These are phyloP conservation scores for Ricinus communis DNA, from an alignment of 345 rosid species.

Conservation along the genomic window DNA sequence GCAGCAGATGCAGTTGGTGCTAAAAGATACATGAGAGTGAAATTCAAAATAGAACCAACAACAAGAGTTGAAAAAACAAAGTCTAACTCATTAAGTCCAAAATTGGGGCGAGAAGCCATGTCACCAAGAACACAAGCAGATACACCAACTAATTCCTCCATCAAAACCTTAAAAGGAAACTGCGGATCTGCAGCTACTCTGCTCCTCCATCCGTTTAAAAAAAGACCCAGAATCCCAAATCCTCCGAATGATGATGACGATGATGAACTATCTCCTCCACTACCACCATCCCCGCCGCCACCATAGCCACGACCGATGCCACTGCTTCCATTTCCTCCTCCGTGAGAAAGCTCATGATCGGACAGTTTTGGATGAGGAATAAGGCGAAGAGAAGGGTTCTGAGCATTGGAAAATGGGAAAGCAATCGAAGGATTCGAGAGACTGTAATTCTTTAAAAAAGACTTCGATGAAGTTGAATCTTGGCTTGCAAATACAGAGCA, in stretches of 20 bases:
- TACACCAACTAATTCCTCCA: constrained; percentile 96
- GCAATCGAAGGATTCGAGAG: background rate
- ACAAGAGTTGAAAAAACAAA: constrained; percentile 89
- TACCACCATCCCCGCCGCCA: constrained; percentile 8
- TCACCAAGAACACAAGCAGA: constrained; percentile 86
- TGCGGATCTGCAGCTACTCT: constrained; percentile 94
- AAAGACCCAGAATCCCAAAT: constrained; percentile 60
- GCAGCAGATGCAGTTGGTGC: constrained; percentile 67
- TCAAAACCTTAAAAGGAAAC: constrained; percentile 88
- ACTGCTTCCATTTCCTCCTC: constrained; percentile 18
- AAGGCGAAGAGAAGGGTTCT: constrained; percentile 13
- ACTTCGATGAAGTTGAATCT: background rate
- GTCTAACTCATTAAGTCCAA: constrained; percentile 90
- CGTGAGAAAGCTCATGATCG: background rate
- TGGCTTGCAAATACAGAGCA: constrained; percentile 7
- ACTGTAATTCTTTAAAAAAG: background rate
- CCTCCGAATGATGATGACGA: constrained; percentile 30
- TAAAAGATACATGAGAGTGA: constrained; percentile 84
- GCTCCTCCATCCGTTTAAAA: constrained; percentile 82
- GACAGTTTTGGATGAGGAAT: background rate
- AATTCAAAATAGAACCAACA: constrained; percentile 86
- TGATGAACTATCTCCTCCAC: constrained; percentile 16
- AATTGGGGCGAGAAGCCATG: constrained; percentile 97
- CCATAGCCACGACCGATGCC: constrained; percentile 16
- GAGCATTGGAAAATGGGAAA: constrained; percentile 11